Conservation (phyloP, 2,329 filamentous ascomycete genomes). For the Hypoxylon sp. region DNA sequence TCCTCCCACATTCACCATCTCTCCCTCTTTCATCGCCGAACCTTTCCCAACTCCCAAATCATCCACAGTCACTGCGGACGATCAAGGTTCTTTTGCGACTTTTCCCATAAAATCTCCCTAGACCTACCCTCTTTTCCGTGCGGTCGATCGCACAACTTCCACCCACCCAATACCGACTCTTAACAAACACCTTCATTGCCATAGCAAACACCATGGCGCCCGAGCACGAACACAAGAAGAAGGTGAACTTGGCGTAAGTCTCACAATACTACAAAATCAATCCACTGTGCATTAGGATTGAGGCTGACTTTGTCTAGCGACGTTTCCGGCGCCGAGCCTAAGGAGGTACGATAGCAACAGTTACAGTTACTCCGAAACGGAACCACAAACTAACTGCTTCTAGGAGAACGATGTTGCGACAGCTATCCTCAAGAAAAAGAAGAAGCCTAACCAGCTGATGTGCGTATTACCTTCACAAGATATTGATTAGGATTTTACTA, state of each 20-base stretch:
- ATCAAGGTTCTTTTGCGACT: conserved; percentile 30
- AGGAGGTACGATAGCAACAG: conserved; percentile 77
- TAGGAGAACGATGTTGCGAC: conserved; percentile 93
- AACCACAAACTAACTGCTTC: conserved; percentile 46
- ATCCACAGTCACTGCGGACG: conserved; percentile 20
- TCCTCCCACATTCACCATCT: conserved; percentile 31
- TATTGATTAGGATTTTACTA: conserved; percentile 10
- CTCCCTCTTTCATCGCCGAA: conserved; percentile 28
- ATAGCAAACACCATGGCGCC: conserved; percentile 74
- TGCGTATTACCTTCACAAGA: conserved; percentile 57
- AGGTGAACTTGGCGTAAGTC: conserved; percentile 85
- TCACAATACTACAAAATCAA: conserved; percentile 5
- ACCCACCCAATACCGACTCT: conserved; percentile 22
- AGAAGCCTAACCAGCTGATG: conserved; percentile 99
- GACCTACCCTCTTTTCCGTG: conserved; percentile 22
- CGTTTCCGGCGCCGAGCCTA: conserved; percentile 88
- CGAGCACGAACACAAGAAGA: conserved; percentile 82
- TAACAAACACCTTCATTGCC: conserved; percentile 31
- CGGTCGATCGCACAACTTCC: conserved; percentile 22
- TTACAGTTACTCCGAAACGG: conserved; percentile 39
- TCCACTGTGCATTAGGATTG: conserved; percentile 11
- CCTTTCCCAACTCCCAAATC: conserved; percentile 21
- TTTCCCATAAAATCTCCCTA: conserved; percentile 11
- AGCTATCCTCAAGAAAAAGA: conserved; percentile 99
- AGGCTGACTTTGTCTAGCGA: conserved; percentile 74